Conservation (phyloP, 495 filamentous ascomycete genomes). For the Hyaloscypha variabilis region DNA sequence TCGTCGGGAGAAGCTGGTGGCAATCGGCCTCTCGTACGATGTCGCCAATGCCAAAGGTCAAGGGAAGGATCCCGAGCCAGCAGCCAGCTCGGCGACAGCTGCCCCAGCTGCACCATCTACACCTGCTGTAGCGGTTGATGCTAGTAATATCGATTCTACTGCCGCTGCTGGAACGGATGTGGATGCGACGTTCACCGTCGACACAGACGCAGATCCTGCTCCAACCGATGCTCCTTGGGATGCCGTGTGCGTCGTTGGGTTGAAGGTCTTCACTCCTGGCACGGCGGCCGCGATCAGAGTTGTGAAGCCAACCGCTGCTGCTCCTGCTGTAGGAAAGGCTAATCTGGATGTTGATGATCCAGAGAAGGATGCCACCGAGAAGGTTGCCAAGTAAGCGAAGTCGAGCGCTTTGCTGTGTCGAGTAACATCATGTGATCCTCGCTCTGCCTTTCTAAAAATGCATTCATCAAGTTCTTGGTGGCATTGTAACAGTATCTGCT, state of each 20-base stretch:
- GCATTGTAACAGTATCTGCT: no score
- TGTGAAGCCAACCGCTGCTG: constrained; percentile 8
- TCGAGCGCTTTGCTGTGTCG: no score
- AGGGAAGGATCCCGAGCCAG: background rate
- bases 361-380: constrained; percentile 15
- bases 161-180: background rate
- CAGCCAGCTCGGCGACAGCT: background rate
- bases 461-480: no score
- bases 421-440: no score
- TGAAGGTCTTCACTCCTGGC: constrained; percentile 11
- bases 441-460: no score
- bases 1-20: constrained; percentile 78
- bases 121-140: background rate
- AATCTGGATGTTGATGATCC: constrained; percentile 20
- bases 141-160: constrained; percentile 1
- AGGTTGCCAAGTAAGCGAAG: background rate
- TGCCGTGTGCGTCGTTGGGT: constrained; percentile 19
- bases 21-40: constrained; percentile 81
- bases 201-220: background rate
- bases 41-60: constrained; percentile 76
- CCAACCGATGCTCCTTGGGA: constrained; percentile 17
- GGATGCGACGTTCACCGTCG: background rate
- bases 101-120: background rate
- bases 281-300: constrained; percentile 8
- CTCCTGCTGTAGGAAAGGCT: constrained; percentile 7